Evolutionary conservation across 2,329 filamentous ascomycete genomes (phyloP).

Genomic region (Cordyceps militaris): DNA sequence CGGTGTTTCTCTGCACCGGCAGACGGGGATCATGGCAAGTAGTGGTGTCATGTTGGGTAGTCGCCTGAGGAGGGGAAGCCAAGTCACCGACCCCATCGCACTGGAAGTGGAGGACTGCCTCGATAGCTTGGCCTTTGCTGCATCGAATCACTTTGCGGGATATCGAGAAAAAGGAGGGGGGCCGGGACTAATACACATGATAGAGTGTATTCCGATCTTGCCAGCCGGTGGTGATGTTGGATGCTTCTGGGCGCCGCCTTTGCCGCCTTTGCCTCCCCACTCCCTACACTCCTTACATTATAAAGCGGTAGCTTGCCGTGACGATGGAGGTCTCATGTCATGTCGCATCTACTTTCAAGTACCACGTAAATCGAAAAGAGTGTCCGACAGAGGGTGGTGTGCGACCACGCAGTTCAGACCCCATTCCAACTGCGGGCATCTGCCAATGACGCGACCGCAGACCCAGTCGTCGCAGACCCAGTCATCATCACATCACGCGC

Average conservation of each 20-base stretch:
- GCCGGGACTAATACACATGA: not conserved
- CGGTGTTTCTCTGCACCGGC: not conserved
- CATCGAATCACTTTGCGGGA: not conserved
- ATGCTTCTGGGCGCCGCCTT: not conserved
- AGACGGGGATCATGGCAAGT: not conserved
- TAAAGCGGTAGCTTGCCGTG: not conserved
- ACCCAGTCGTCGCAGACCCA: not conserved
- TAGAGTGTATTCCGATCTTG: not conserved
- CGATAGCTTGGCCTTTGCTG: not conserved
- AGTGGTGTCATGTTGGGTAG: not conserved
- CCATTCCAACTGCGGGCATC: not conserved
- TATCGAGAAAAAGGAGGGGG: not conserved
- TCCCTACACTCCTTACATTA: not conserved
- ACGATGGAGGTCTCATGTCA: not conserved
- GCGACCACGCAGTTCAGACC: not conserved
- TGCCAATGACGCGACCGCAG: not conserved
- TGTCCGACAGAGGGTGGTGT: not conserved
- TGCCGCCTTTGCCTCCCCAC: not conserved
- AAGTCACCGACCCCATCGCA: not conserved
- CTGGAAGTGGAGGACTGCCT: not conserved
- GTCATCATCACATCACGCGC: no score
- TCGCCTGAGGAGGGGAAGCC: not conserved
- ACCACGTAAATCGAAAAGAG: no score
- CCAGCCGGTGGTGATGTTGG: not conserved
- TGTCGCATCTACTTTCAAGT: no score